These are phyloP conservation scores for Colletotrichum tropicicola DNA, from an alignment of 2,329 filamentous ascomycete species.

Conservation along the genomic window DNA sequence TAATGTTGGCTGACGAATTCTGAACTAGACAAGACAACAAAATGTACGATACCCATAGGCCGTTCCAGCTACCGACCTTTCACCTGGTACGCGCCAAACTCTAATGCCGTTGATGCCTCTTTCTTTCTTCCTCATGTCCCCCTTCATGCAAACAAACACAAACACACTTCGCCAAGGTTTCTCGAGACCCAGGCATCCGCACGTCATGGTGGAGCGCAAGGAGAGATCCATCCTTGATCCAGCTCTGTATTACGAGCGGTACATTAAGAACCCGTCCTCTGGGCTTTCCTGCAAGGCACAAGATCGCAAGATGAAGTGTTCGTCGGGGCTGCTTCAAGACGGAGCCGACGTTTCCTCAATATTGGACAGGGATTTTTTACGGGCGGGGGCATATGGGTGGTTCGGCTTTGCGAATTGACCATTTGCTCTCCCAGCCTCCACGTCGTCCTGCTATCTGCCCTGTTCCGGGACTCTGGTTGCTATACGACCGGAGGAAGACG, in stretches of 20 bases:
- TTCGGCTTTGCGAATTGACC: constrained; percentile 49
- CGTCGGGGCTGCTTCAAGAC: no score
- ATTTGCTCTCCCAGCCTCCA: constrained; percentile 50
- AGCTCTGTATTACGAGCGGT: constrained; percentile 81
- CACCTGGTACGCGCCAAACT: constrained; percentile 9
- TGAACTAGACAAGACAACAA: constrained; percentile 28
- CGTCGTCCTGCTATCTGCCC: constrained; percentile 47
- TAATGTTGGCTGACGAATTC: constrained; percentile 26
- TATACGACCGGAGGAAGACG: constrained; percentile 23
- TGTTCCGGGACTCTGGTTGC: constrained; percentile 28
- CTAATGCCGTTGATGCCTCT: constrained; percentile 20
- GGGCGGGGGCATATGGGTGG: constrained; percentile 41
- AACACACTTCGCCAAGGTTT: background rate
- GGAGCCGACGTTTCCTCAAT: constrained; percentile 35
- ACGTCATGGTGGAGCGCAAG: constrained; percentile 81
- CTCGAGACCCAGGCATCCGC: constrained; percentile 54
- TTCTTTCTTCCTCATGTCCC: constrained; percentile 3
- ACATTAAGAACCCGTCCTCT: constrained; percentile 53
- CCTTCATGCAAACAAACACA: background rate
- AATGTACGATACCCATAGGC: constrained; percentile 50
- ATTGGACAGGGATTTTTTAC: constrained; percentile 38
- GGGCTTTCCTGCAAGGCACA: constrained; percentile 19
- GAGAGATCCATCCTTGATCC: constrained; percentile 76
- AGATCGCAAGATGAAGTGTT: constrained; percentile 34
- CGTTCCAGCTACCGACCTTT: background rate